Evolutionary conservation across 768 basidiomycete species (phyloP), one percentile per base, ranked within the genome.

Genomic region (Fibroporia radiculosa): DNA sequence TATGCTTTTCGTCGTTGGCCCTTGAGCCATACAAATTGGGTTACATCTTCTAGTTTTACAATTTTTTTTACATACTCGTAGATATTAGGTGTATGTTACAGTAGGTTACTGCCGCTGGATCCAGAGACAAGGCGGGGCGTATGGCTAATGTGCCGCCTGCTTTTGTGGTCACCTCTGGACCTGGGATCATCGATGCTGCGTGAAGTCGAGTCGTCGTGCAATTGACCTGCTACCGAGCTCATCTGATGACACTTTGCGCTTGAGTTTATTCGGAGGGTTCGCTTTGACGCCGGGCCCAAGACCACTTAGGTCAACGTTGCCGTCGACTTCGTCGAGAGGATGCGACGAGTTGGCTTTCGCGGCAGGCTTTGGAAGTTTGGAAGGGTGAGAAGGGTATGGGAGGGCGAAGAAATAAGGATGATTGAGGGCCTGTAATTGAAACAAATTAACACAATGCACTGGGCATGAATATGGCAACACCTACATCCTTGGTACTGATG

Each of bases 351-450:
- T 64, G 37, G 69, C 70, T 32, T 62, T 67, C 11, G 66, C 63
- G 36, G 55, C 50, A 45, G 78, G 65, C 76, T 93, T 90, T 0
- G 96, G 96, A 1, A 99, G 74, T 56, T 89, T 85, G 6, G 81
- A 82, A 0, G 92, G 92, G 51, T 88, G 84, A 0, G 93, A 84
- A 0, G 96, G 93, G 53, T 85, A 80, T 6, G 93, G 93, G 3
- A 86, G 69, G 10, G 86, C 78, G 32, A 77, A 77, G 70, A 98
- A 97, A 63, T 95, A 98, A 3, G 85, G 68, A 56, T 98, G 93
- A 38, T 74, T 62, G 13, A 99, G 78, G 7, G 91, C 88, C 91
- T 95, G 35, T 4, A 25, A 16, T 37, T 22, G 26, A n/a, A 16
- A 28, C 4, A 47, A 27, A 28, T 24, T 18, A 24, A 20, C 16